phyloP scores from a whole-genome alignment of 2,329 filamentous ascomycete species.

The Xylaria arbuscula region DNA sequence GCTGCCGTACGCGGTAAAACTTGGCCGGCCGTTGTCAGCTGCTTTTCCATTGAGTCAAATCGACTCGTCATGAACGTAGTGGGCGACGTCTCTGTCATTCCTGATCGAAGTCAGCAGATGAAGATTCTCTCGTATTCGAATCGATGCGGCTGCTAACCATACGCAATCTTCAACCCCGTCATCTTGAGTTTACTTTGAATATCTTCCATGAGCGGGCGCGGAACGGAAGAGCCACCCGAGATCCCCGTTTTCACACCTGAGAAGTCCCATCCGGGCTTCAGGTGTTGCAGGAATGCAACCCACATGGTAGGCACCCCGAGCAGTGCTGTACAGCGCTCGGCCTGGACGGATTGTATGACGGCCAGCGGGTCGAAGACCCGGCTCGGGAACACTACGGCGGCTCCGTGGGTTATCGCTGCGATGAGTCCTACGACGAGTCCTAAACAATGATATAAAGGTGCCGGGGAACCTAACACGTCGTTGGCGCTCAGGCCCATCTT shows the following conservation, averaged over 20 bases:
- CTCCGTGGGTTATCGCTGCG: neutral
- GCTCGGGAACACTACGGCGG: neutral
- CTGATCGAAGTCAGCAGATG: neutral
- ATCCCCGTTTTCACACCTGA: neutral
- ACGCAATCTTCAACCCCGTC: neutral
- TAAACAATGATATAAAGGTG: neutral
- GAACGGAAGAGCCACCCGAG: neutral
- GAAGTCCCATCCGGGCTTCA: conserved; percentile 4
- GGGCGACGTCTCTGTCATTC: conserved; percentile 4
- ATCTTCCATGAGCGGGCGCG: neutral
- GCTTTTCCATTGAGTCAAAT: neutral
- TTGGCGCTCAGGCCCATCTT: neutral
- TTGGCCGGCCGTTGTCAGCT: neutral
- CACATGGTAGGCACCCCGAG: neutral
- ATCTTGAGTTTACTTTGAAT: neutral
- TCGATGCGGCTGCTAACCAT: neutral
- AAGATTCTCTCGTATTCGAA: neutral
- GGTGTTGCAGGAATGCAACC: neutral
- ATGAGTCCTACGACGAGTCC: neutral
- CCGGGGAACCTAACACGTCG: neutral
- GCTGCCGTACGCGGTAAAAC: neutral
- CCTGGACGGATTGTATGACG: neutral
- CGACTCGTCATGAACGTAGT: neutral
- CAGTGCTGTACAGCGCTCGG: neutral
- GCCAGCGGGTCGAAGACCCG: neutral